Conservation (phyloP, 2,329 filamentous ascomycete species). For the Tolypocladium tropicale region DNA sequence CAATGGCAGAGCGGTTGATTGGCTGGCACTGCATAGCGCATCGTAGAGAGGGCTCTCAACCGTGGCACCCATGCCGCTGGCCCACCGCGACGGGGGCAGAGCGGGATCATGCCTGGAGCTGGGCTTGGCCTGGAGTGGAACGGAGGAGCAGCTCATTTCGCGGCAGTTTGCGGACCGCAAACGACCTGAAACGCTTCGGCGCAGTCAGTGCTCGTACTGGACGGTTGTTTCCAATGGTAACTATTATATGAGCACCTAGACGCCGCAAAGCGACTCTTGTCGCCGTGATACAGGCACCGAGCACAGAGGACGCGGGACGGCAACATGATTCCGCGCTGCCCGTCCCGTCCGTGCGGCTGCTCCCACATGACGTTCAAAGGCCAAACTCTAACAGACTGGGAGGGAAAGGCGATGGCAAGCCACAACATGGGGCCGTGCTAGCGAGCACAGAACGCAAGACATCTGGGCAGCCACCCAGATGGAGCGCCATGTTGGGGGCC, state of each 20-base stretch:
- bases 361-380: neutral
- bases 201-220: neutral
- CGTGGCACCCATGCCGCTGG: neutral
- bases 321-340: neutral
- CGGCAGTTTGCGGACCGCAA: neutral
- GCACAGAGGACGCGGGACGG: neutral
- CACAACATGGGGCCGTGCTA: neutral
- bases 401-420: neutral
- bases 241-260: neutral
- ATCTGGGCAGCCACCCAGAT: neutral
- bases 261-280: neutral
- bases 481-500: conserved; percentile 6
- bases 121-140: neutral
- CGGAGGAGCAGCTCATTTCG: neutral
- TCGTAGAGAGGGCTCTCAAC: neutral
- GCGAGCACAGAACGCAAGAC: neutral
- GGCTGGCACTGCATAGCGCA: no score
- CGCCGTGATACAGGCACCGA: neutral
- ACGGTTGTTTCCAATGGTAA: neutral
- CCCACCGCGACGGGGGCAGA: neutral
- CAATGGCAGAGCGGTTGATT: no score
- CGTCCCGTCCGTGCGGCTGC: neutral
- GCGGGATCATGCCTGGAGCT: neutral
- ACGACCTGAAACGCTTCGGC: neutral
- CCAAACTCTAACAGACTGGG: neutral